phyloP scores from a whole-genome alignment of 495 filamentous ascomycete genomes.

The Immersiella caudata region DNA sequence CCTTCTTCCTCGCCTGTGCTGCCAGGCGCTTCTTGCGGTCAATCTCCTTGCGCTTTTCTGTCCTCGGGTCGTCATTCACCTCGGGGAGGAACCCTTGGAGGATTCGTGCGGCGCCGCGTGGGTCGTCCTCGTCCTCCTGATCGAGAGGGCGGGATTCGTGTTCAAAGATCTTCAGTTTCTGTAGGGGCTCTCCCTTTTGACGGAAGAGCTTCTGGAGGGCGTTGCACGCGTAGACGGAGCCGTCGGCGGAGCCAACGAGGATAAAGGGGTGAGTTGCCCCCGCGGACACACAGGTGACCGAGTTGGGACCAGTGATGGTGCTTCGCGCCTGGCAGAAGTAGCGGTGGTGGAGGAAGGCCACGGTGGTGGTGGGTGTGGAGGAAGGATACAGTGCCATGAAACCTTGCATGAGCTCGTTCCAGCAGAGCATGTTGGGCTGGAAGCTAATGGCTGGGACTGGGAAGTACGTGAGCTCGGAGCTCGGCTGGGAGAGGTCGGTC shows the following conservation, averaged over 20 bases:
- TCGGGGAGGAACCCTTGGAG: constrained; percentile 49
- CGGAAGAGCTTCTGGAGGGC: constrained; percentile 50
- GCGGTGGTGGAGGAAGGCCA: constrained; percentile 49
- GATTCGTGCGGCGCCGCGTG: constrained; percentile 42
- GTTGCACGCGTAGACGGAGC: constrained; percentile 49
- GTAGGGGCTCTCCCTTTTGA: constrained; percentile 45
- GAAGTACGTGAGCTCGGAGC: constrained; percentile 50
- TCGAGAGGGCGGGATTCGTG: constrained; percentile 46
- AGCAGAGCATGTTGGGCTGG: constrained; percentile 50
- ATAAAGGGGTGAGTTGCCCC: constrained; percentile 49
- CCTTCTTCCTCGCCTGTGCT: constrained; percentile 57
- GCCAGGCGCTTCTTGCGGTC: constrained; percentile 56
- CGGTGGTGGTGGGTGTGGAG: constrained; percentile 48
- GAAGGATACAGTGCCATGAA: constrained; percentile 51
- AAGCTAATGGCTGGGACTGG: constrained; percentile 47
- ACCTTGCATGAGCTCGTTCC: constrained; percentile 50
- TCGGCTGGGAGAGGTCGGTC: constrained; percentile 49
- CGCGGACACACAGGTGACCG: constrained; percentile 46
- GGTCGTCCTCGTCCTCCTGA: not conserved
- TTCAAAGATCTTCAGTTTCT: constrained; percentile 50
- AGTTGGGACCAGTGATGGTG: constrained; percentile 48
- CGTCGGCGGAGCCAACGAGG: constrained; percentile 48
- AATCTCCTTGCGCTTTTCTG: constrained; percentile 65
- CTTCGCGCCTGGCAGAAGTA: constrained; percentile 51
- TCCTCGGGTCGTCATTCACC: constrained; percentile 67